Conservation (phyloP, 2,329 filamentous ascomycete genomes). For the Dothiorella sarmentorum region DNA sequence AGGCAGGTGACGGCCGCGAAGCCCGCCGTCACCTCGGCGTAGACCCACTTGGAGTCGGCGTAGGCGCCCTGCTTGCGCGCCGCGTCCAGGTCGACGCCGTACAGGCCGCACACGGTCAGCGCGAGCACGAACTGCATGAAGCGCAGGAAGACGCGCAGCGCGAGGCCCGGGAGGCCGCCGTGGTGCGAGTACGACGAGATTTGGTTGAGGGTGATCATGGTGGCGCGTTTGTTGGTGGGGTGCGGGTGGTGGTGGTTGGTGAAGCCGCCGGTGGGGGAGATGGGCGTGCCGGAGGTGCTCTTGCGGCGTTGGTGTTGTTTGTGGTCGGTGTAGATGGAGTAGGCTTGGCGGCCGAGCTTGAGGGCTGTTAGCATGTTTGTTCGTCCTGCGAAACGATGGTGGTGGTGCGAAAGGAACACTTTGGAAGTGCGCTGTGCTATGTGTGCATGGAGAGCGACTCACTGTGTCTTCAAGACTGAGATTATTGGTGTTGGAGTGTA, state of each 20-base stretch:
- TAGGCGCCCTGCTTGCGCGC: slow-evolving; percentile 44
- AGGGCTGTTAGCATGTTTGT: slow-evolving; percentile 10
- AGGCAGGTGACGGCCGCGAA: slow-evolving; percentile 63
- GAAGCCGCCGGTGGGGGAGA: not conserved
- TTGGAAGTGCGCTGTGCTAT: not conserved
- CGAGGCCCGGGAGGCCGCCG: slow-evolving; percentile 42
- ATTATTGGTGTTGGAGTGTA: not conserved
- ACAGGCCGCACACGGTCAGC: slow-evolving; percentile 74
- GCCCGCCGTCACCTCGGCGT: slow-evolving; percentile 66
- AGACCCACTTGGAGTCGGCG: slow-evolving; percentile 46
- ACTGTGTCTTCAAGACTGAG: not conserved
- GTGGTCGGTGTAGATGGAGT: slow-evolving; percentile 10
- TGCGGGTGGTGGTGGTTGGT: not conserved
- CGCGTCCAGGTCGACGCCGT: slow-evolving; percentile 37
- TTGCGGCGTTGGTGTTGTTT: slow-evolving; percentile 8
- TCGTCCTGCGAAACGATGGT: not conserved
- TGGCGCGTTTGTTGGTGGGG: not conserved
- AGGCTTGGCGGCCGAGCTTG: slow-evolving; percentile 3
- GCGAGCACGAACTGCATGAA: slow-evolving; percentile 74
- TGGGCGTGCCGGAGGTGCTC: not conserved
- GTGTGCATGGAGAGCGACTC: not conserved
- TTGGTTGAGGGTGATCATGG: slow-evolving; percentile 11
- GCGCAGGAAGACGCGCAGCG: slow-evolving; percentile 62
- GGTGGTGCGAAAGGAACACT: not conserved
- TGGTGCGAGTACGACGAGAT: not conserved